A percentile compares a stretch with the other conserved stretches of the same genome.
Conservation (phyloP, 139 green algal species). For the Tetratostichococcus sp. region DNA sequence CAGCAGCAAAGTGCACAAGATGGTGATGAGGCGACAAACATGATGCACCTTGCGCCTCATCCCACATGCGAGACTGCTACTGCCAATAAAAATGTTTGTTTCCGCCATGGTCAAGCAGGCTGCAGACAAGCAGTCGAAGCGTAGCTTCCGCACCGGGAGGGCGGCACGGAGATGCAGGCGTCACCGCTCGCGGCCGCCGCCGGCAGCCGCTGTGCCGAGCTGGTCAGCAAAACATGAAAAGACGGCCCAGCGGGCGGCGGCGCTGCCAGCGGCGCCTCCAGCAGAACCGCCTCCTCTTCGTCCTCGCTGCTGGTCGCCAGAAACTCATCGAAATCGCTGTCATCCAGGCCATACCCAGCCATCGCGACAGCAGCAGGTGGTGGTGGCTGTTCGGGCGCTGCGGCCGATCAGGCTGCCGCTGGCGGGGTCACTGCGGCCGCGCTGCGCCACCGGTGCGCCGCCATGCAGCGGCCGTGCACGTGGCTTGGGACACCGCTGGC, state of each 20-base stretch:
- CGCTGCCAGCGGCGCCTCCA: background rate
- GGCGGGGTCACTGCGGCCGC: no score
- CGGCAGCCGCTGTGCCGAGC: background rate
- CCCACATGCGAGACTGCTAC: no score
- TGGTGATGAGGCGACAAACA: no score
- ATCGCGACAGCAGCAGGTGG: background rate
- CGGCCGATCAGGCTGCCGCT: no score
- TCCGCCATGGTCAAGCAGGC: no score
- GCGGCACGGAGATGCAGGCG: slow-evolving; percentile 23
- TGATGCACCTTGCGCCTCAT: no score
- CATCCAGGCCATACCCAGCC: slow-evolving; percentile 11
- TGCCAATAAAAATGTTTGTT: background rate
- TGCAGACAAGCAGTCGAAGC: background rate
- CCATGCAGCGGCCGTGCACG: no score
- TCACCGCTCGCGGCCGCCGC: background rate
- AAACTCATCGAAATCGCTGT: slow-evolving; percentile 23
- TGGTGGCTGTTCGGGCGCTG: no score
- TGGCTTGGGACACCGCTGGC: no score
- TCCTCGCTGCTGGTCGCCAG: slow-evolving; percentile 15
- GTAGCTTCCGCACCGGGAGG: slow-evolving; percentile 8
- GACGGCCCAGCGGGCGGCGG: background rate
- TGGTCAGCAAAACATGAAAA: background rate
- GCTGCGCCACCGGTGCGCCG: no score
- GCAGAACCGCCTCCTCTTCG: background rate
- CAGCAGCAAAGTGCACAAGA: no score